These are phyloP conservation scores for Boletus reticuloceps DNA, from an alignment of 768 basidiomycete genomes.

Conservation along the genomic window DNA sequence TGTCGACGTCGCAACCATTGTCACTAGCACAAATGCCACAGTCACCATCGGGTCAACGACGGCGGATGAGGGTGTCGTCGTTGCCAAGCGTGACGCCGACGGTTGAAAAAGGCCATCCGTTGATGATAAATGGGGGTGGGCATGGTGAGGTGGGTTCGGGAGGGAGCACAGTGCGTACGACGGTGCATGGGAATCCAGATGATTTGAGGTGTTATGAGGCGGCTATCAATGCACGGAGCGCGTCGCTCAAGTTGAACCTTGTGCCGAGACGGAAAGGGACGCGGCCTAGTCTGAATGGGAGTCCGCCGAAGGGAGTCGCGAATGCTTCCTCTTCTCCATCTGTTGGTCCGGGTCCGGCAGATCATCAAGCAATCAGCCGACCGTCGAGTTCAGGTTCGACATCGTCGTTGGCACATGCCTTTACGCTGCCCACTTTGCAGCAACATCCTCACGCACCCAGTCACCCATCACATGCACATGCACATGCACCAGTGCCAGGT, in stretches of 20 bases:
- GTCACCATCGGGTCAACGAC: slow-evolving; percentile 28
- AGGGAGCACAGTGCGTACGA: slow-evolving; percentile 34
- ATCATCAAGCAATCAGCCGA: slow-evolving; percentile 30
- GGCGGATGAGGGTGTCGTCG: slow-evolving; percentile 61
- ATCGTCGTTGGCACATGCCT: slow-evolving; percentile 42
- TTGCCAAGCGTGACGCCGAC: slow-evolving; percentile 71
- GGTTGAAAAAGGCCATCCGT: slow-evolving; percentile 21
- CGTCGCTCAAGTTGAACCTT: slow-evolving; percentile 57
- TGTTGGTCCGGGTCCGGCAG: slow-evolving; percentile 4
- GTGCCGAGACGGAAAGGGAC: slow-evolving; percentile 40
- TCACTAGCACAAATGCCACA: slow-evolving; percentile 21
- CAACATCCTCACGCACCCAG: not conserved
- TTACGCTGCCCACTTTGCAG: slow-evolving; percentile 26
- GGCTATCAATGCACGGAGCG: slow-evolving; percentile 67
- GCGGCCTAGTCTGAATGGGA: slow-evolving; percentile 15
- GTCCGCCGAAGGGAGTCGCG: slow-evolving; percentile 11
- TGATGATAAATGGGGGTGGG: slow-evolving; percentile 12
- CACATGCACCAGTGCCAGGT: not conserved
- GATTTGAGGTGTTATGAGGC: slow-evolving; percentile 73
- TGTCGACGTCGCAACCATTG: slow-evolving; percentile 6
- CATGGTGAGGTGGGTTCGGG: slow-evolving; percentile 22
- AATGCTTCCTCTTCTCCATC: not conserved
- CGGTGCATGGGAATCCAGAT: slow-evolving; percentile 48
- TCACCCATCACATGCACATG: slow-evolving; percentile 7
- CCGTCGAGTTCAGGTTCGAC: slow-evolving; percentile 38